Percentiles rank a stretch among this genome's conserved stretches.
Conservation (phyloP, 768 basidiomycete species). For the Collybia nuda region DNA sequence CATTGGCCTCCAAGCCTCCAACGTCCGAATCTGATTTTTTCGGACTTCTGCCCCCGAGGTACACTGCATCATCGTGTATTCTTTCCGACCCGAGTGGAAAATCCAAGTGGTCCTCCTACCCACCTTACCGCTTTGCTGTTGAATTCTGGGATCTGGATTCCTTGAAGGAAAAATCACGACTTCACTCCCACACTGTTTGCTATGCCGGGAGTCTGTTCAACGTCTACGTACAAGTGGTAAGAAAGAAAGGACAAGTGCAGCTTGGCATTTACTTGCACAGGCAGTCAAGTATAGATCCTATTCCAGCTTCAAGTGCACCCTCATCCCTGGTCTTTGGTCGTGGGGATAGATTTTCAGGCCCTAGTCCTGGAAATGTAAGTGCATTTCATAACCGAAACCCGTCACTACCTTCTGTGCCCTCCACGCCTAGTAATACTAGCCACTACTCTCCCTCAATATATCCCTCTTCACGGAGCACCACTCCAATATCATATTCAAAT, state of each 20-base stretch:
- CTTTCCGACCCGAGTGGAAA: conserved; percentile 44
- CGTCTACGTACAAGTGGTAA: conserved; percentile 85
- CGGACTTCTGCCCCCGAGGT: conserved; percentile 51
- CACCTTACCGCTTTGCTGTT: conserved; percentile 82
- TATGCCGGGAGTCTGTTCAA: conserved; percentile 89
- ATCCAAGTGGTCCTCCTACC: conserved; percentile 63
- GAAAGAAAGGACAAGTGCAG: conserved; percentile 74
- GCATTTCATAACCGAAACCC: conserved; percentile 12
- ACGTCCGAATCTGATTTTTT: conserved; percentile 60
- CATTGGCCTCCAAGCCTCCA: conserved; percentile 23
- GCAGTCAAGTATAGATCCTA: conserved; percentile 76
- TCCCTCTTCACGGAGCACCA: conserved; percentile 43
- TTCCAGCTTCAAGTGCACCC: conserved; percentile 72
- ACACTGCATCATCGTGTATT: conserved; percentile 39
- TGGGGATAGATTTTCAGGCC: conserved; percentile 3
- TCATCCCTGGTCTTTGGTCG: conserved; percentile 10
- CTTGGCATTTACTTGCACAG: conserved; percentile 89
- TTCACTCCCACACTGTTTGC: conserved; percentile 86
- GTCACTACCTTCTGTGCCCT: conserved; percentile 24
- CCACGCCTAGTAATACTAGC: conserved; percentile 27
- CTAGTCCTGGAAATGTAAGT: conserved; percentile 8
- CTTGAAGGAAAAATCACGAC: conserved; percentile 80
- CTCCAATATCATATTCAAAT: conserved; percentile 27
- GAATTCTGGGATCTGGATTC: conserved; percentile 88
- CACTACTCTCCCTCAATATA: conserved; percentile 49